Evolutionary conservation across 2,329 filamentous ascomycete genomes (phyloP), one percentile per base, ranked within the genome.

Genomic region (Capronia americana): DNA sequence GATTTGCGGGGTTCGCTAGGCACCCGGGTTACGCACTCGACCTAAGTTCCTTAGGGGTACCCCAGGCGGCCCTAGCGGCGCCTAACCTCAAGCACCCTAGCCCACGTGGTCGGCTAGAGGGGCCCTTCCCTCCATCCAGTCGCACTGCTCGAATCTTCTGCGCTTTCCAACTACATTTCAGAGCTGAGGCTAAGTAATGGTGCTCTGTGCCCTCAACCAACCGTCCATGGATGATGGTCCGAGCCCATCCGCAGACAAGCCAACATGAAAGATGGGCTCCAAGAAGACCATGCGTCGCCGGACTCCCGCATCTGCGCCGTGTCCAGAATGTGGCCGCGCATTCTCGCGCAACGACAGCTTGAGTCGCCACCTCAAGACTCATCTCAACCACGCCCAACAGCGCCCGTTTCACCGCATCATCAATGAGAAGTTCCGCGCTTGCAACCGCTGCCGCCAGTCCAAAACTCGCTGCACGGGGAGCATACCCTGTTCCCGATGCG

Each of bases 381-480:
- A 70, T 23, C 20, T 48, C 23, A 64, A 41, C 12, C 62, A 68
- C 55, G 34, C 59, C 2, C 64, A 69, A 20, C 61, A 68, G 48
- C 63, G 69, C 4, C 69, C 66, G 1, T 67, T 69, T 28, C 69
- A 70, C 44, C 69, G 69, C 10, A 70, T 70, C 53, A 68, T 69
- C 57, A 55, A 65, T 32, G 66, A 70, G 24, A 70, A 70, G 34
- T 70, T 70, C 38, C 61, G 66, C 17, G 69, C 69, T 28, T 70
- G 69, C 51, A 62, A 66, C 38, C 62, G 57, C 24, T 70, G 69
- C 57, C 64, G 69, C 1, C 62, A 63, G 12, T 64, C 66, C 24
- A 70, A 70, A 54, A 68, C 64, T 12, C 64, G 66, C 32, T 70
- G 69, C 44, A 70, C 69, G 2, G 69, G 69, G 6, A 67, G 48